Evolutionary conservation across 2,329 filamentous ascomycete species (phyloP).

Genomic region (Colletotrichum trifolii): DNA sequence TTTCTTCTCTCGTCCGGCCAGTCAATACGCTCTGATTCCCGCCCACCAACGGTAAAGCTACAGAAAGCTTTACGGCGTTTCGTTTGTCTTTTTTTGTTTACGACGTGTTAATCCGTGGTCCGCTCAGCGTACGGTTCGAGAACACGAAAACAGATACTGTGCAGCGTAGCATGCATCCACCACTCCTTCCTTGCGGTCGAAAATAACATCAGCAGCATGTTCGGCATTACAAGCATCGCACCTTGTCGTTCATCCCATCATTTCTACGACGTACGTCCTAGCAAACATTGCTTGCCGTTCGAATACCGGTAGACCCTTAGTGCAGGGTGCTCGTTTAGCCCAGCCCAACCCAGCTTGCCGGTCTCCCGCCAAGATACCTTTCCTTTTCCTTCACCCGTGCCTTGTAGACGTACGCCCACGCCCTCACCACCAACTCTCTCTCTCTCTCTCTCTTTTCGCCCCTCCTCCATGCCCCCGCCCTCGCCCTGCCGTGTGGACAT

Average conservation of each 20-base stretch:
- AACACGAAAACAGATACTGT: too few relatives aligned
- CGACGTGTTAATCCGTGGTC: too few relatives aligned
- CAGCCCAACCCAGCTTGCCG: slow-evolving; percentile 9
- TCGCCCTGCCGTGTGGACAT: slow-evolving; percentile 26
- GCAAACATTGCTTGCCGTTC: too few relatives aligned
- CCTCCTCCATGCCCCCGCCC: neutral
- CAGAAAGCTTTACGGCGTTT: neutral
- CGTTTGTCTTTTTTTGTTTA: neutral
- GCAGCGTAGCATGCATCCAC: too few relatives aligned
- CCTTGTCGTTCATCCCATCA: slow-evolving; percentile 26
- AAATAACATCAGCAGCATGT: neutral
- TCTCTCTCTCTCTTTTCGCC: neutral
- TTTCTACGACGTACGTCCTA: neutral
- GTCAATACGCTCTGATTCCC: neutral
- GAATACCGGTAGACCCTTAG: neutral
- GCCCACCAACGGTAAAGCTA: too few relatives aligned
- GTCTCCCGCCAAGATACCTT: slow-evolving; percentile 20
- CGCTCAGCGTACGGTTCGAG: too few relatives aligned
- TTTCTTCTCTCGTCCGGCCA: slow-evolving; percentile 18
- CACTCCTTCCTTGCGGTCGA: neutral
- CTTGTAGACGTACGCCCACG: slow-evolving; percentile 16
- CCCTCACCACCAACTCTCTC: slow-evolving; percentile 1
- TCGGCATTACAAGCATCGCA: slow-evolving; percentile 1
- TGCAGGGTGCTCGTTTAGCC: slow-evolving; percentile 4
- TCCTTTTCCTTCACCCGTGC: neutral